These are phyloP conservation scores for Pelargonium fulgidum DNA, from an alignment of 441 rosid species.

Conservation along the genomic window DNA sequence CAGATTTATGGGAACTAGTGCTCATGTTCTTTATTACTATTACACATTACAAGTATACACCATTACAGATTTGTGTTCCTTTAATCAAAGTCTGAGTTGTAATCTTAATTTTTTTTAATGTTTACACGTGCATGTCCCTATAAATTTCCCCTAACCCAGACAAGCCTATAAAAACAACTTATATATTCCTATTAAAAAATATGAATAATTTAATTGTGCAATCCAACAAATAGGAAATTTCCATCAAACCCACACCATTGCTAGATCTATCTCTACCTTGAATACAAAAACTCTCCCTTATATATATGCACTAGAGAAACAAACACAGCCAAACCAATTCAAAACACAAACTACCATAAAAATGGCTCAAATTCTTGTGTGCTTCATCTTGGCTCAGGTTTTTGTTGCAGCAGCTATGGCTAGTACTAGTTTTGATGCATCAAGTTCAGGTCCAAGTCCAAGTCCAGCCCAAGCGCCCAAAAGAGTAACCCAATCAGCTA, in stretches of 20 bases:
- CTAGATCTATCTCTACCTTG: conserved; percentile 12
- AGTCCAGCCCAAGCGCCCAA: background rate
- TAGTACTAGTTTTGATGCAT: conserved; percentile 7
- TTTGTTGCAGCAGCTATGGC: conserved; percentile 31
- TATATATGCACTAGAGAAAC: conserved; percentile 11
- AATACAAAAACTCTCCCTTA: too few relatives aligned
- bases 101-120: conserved; percentile 22
- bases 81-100: conserved; percentile 25
- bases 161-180: conserved; percentile 22
- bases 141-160: conserved; percentile 31
- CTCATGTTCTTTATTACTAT: background rate
- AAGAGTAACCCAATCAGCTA: background rate
- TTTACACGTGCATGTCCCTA: conserved; percentile 24
- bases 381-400: conserved; percentile 26
- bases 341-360: background rate
- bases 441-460: too few relatives aligned
- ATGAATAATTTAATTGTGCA: conserved; percentile 18
- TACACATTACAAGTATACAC: conserved; percentile 25
- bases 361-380: conserved; percentile 35
- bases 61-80: conserved; percentile 34
- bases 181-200: conserved; percentile 6
- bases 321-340: conserved; percentile 7
- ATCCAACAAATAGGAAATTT: conserved; percentile 34
- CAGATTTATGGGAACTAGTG: conserved; percentile 15
- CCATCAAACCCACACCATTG: conserved; percentile 39